Evolutionary conservation across 306 rosid species (phyloP).

Genomic region (Pyrus communis): DNA sequence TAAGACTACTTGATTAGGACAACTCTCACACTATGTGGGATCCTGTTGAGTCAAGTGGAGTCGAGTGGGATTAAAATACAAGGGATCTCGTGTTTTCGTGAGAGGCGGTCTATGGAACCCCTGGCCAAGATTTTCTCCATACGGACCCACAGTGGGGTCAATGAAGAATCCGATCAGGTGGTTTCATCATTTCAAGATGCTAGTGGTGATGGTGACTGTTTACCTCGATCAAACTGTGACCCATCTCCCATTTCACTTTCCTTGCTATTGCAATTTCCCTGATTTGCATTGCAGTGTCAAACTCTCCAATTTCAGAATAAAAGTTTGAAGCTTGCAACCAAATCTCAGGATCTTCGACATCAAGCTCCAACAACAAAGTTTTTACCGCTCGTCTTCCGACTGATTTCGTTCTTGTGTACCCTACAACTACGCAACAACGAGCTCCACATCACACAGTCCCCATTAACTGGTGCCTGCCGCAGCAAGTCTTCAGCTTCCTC

Average conservation of each 20-base stretch:
- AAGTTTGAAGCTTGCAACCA: conserved; percentile 69
- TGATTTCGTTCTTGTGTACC: conserved; percentile 47
- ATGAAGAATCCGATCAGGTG: not conserved
- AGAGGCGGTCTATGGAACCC: too few species aligned
- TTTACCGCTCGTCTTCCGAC: conserved; percentile 56
- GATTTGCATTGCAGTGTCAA: conserved; percentile 41
- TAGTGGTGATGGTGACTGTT: conserved; percentile 9
- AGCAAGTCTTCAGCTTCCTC: conserved; percentile 66
- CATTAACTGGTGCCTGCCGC: conserved; percentile 28
- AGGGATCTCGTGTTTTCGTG: too few species aligned
- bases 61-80: too few species aligned
- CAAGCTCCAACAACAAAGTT: conserved; percentile 47
- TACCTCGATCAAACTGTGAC: conserved; percentile 66
- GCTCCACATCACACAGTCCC: conserved; percentile 57
- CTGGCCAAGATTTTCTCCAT: too few species aligned
- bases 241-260: conserved; percentile 60
- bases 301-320: conserved; percentile 64
- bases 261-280: conserved; percentile 59
- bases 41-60: too few species aligned
- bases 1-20: not conserved
- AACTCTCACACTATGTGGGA: not conserved
- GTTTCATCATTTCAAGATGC: conserved; percentile 4
- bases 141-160: not conserved
- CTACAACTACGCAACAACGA: conserved; percentile 74
- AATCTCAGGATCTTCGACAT: conserved; percentile 57